Evolutionary conservation across 805 yeast genomes (phyloP).

Genomic region (Candida ulmi): DNA sequence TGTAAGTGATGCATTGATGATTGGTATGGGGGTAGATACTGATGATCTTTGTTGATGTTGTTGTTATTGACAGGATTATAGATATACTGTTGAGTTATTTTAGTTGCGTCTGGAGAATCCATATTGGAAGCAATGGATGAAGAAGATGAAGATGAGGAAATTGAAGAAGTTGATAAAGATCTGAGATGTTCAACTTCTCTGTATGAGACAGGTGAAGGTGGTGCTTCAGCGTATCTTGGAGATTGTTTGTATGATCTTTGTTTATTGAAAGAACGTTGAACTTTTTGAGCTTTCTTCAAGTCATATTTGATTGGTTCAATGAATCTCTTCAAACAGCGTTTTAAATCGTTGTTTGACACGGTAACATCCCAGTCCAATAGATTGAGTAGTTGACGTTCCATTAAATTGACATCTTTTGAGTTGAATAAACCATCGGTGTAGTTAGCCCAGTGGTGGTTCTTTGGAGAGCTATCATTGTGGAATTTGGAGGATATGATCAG

Average conservation of each 20-base stretch:
- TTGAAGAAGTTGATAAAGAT: conserved; percentile 9
- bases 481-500: conserved; percentile 66
- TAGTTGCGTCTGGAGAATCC: conserved; percentile 1
- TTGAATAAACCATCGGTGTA: conserved; percentile 71
- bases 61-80: neutral
- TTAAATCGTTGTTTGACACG: conserved; percentile 63
- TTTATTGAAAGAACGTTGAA: conserved; percentile 13
- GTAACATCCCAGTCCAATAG: conserved; percentile 68
- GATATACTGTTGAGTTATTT: neutral
- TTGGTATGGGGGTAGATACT: neutral
- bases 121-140: conserved; percentile 4
- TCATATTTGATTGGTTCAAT: conserved; percentile 64
- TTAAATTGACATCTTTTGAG: conserved; percentile 64
- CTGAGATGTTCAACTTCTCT: conserved; percentile 7
- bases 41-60: neutral
- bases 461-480: conserved; percentile 75
- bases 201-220: conserved; percentile 9
- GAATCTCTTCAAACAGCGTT: conserved; percentile 63
- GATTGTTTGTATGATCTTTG: conserved; percentile 5
- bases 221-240: conserved; percentile 4
- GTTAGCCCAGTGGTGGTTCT: conserved; percentile 74
- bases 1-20: neutral
- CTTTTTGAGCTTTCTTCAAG: conserved; percentile 25
- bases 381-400: conserved; percentile 72
- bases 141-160: conserved; percentile 9